Conservation (phyloP, 495 filamentous ascomycete genomes). For the Penicillium samsonianum region DNA sequence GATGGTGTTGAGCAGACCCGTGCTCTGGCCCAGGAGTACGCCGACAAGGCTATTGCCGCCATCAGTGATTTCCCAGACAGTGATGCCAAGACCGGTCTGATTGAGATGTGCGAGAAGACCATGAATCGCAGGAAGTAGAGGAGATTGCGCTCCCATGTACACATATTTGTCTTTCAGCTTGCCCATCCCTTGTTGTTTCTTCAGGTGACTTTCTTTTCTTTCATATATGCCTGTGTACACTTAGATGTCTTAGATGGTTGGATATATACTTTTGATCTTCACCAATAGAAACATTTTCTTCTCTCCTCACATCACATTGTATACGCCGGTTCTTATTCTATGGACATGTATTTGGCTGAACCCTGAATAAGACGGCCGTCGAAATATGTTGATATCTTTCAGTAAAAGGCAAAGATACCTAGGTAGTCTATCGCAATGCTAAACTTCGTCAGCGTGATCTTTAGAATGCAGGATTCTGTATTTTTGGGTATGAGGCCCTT, state of each 20-base stretch:
- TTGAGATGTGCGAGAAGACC: constrained; percentile 92
- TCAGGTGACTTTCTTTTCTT: constrained; percentile 10
- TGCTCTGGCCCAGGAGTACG: constrained; percentile 85
- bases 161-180: constrained; percentile 23
- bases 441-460: neutral
- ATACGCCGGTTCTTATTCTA: neutral
- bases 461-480: neutral
- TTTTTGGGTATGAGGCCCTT: neutral
- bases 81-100: constrained; percentile 85
- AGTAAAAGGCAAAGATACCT: neutral
- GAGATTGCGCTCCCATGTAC: constrained; percentile 23
- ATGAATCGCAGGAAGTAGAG: constrained; percentile 80
- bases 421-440: neutral
- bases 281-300: constrained; percentile 7
- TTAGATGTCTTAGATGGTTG: constrained; percentile 23
- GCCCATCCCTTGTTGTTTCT: constrained; percentile 11
- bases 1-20: constrained; percentile 89
- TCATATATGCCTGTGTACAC: constrained; percentile 28
- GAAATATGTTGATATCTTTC: neutral
- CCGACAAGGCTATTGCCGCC: constrained; percentile 80
- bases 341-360: neutral
- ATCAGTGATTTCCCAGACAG: constrained; percentile 82
- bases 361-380: neutral
- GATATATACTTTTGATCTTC: constrained; percentile 11
- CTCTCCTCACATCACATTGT: neutral